A percentile compares a stretch with the other conserved stretches of the same genome.
phyloP scores from a whole-genome alignment of 192 early-diverging fungal species.

The Coemansia sp. region DNA sequence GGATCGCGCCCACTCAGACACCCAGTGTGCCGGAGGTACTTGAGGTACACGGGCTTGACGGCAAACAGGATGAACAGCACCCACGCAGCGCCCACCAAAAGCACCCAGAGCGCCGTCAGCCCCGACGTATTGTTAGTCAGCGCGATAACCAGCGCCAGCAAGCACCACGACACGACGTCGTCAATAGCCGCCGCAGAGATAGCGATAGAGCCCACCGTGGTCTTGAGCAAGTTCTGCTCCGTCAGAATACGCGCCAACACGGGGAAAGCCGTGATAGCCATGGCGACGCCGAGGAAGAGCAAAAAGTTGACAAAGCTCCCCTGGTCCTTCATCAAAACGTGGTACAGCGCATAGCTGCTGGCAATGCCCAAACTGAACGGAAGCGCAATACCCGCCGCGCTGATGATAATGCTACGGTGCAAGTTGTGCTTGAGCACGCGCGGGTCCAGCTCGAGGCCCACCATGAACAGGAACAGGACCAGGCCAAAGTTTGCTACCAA shows the following conservation, averaged over 20 bases:
- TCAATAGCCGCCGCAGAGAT: slow-evolving; percentile 84
- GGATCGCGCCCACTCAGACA: slow-evolving; percentile 39
- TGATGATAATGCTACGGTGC: slow-evolving; percentile 61
- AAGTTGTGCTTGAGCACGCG: slow-evolving; percentile 56
- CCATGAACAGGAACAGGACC: slow-evolving; percentile 84
- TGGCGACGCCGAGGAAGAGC: slow-evolving; percentile 86
- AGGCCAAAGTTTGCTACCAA: slow-evolving; percentile 86
- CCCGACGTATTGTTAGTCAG: slow-evolving; percentile 73
- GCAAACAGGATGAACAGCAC: slow-evolving; percentile 66
- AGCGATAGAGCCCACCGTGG: slow-evolving; percentile 78
- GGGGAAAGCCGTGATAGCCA: slow-evolving; percentile 93
- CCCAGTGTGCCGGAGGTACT: slow-evolving; percentile 38
- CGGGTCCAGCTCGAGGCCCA: slow-evolving; percentile 83
- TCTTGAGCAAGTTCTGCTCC: slow-evolving; percentile 78
- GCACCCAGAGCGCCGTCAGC: slow-evolving; percentile 78
- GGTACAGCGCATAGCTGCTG: slow-evolving; percentile 69
- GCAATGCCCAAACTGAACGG: slow-evolving; percentile 80
- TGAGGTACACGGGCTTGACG: slow-evolving; percentile 60
- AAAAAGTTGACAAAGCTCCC: slow-evolving; percentile 69
- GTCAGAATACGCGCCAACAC: slow-evolving; percentile 93
- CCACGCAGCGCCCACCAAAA: slow-evolving; percentile 70
- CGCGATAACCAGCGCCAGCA: slow-evolving; percentile 80
- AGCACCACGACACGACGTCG: slow-evolving; percentile 85
- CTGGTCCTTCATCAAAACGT: slow-evolving; percentile 46
- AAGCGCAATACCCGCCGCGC: slow-evolving; percentile 73